Percentiles rank a stretch among this genome's conserved stretches.
These are phyloP conservation scores for Talinum fruticosum DNA, from an alignment of 148 eudicot genomes.

Conservation along the genomic window DNA sequence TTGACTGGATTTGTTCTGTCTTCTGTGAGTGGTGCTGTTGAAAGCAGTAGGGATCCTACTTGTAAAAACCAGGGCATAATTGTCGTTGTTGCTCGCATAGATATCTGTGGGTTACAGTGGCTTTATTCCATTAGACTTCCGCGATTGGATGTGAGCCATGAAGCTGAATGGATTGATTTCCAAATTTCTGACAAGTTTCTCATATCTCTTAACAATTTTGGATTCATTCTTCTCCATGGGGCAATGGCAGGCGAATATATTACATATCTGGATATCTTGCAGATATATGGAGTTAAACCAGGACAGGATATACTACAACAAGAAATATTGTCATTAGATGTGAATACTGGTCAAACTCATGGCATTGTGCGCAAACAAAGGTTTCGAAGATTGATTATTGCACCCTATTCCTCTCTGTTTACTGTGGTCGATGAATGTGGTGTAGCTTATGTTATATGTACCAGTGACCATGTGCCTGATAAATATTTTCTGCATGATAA, in stretches of 20 bases:
- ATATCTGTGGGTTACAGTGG: constrained; percentile 68
- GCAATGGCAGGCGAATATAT: constrained; percentile 62
- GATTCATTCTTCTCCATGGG: constrained; percentile 51
- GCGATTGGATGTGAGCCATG: constrained; percentile 32
- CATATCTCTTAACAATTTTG: constrained; percentile 67
- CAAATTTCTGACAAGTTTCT: constrained; percentile 66
- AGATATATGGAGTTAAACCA: constrained; percentile 41
- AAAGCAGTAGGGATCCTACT: constrained; percentile 21
- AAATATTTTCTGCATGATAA: constrained; percentile 40
- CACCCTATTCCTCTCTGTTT: constrained; percentile 58
- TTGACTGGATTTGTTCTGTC: constrained; percentile 70
- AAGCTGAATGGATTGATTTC: constrained; percentile 77
- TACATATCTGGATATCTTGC: constrained; percentile 43
- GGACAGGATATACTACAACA: constrained; percentile 22
- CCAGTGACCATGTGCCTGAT: constrained; percentile 45
- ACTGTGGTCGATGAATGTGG: constrained; percentile 72
- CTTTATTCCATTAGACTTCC: constrained; percentile 62
- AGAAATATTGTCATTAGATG: constrained; percentile 24
- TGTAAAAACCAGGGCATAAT: constrained; percentile 27
- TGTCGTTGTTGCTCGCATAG: constrained; percentile 57
- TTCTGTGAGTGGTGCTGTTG: constrained; percentile 23
- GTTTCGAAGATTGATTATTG: constrained; percentile 60
- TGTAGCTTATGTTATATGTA: constrained; percentile 47
- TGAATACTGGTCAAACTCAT: constrained; percentile 24
- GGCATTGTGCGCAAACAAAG: constrained; percentile 30